Evolutionary conservation across 225 moss, liverwort and hornwort species (phyloP).

Genomic region (Sphagnum contortum): DNA sequence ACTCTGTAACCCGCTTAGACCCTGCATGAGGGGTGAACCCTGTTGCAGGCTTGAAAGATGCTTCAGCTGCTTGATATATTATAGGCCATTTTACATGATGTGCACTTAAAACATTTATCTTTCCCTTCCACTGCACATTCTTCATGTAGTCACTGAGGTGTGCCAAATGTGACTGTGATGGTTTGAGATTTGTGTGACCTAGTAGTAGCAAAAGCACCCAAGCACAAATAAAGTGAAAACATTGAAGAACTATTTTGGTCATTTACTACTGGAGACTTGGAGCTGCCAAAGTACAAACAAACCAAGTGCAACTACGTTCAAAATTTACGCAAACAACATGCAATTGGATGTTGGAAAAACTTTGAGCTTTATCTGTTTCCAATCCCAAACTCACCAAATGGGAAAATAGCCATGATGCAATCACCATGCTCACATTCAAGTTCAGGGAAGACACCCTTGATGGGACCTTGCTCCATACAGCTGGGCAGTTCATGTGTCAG

Average conservation of each 20-base stretch:
- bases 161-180: constrained; percentile 3
- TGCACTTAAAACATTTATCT: constrained; percentile 50
- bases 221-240: too few relatives aligned
- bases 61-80: constrained; percentile 56
- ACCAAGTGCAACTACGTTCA: too few relatives aligned
- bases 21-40: constrained; percentile 21
- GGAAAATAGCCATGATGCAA: constrained; percentile 58
- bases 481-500: constrained; percentile 21
- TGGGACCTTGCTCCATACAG: constrained; percentile 21
- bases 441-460: constrained; percentile 46
- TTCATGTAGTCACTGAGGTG: constrained; percentile 12
- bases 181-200: too few relatives aligned
- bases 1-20: constrained; percentile 27
- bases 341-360: too few relatives aligned
- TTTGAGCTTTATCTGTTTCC: too few relatives aligned
- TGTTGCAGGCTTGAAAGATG: constrained; percentile 45
- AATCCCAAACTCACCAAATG: constrained; percentile 29
- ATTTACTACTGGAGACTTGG: too few relatives aligned
- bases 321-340: too few relatives aligned
- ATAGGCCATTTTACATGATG: constrained; percentile 72
- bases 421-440: constrained; percentile 71
- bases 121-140: constrained; percentile 40
- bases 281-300: too few relatives aligned
- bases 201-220: too few relatives aligned
- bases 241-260: too few relatives aligned